Percentiles rank a stretch among this genome's conserved stretches.
Conservation (phyloP, 208 protist species). For the Leptomonas seymouri region DNA sequence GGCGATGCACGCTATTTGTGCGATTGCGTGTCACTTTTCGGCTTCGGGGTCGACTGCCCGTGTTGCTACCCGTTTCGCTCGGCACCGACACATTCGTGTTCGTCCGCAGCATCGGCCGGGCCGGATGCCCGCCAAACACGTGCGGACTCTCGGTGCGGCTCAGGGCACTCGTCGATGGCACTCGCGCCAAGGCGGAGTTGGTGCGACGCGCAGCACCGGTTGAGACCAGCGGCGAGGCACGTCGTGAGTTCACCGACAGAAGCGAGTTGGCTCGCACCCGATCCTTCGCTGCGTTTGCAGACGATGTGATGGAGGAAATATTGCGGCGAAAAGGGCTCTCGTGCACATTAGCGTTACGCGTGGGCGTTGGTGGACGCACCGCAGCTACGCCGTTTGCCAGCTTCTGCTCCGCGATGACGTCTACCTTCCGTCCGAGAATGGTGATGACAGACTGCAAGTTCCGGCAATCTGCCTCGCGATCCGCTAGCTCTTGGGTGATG, state of each 20-base stretch:
- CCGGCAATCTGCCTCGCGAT: constrained; percentile 87
- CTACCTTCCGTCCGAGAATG: constrained; percentile 86
- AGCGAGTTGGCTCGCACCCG: constrained; percentile 20
- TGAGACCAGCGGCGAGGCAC: constrained; percentile 20
- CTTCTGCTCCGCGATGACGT: constrained; percentile 50
- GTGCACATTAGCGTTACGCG: constrained; percentile 25
- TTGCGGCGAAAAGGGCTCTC: constrained; percentile 26
- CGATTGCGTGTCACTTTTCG: constrained; percentile 21
- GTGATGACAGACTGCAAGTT: constrained; percentile 91
- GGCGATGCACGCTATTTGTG: constrained; percentile 37
- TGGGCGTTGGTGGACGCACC: constrained; percentile 54
- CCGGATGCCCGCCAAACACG: constrained; percentile 18
- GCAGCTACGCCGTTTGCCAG: constrained; percentile 21
- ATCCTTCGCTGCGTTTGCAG: constrained; percentile 5
- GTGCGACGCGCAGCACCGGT: constrained; percentile 4
- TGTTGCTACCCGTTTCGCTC: constrained; percentile 34
- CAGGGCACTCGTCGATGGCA: constrained; percentile 27
- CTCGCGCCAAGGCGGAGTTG: constrained; percentile 12
- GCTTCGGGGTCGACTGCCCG: constrained; percentile 8
- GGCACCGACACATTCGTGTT: constrained; percentile 19
- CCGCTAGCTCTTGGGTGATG: constrained; percentile 73
- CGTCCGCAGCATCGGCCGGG: constrained; percentile 23
- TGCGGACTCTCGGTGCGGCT: constrained; percentile 52
- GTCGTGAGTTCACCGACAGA: constrained; percentile 36
- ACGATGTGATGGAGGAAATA: not conserved